These are phyloP conservation scores for Biscogniauxia mediterranea DNA, from an alignment of 2,329 filamentous ascomycete species.

Conservation along the genomic window DNA sequence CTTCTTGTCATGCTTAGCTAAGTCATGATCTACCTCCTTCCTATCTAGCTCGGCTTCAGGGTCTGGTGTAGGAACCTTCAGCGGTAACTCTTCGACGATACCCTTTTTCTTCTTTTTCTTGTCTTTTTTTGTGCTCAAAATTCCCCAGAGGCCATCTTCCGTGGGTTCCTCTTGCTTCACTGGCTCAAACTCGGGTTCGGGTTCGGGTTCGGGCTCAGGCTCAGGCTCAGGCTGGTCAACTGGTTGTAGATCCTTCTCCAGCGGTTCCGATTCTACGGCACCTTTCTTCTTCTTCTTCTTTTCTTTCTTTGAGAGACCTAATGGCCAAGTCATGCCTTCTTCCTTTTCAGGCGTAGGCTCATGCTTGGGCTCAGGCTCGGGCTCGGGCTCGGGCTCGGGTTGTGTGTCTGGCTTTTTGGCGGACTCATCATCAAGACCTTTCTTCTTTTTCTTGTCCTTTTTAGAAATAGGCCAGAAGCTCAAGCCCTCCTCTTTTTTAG, in stretches of 20 bases:
- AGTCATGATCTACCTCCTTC: constrained; percentile 34
- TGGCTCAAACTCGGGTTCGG: constrained; percentile 22
- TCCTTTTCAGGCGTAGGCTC: constrained; percentile 18
- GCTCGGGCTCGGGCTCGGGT: constrained; percentile 2
- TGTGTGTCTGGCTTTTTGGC: constrained; percentile 8
- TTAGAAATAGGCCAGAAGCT: not conserved
- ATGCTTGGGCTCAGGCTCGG: constrained; percentile 25
- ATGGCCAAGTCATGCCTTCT: constrained; percentile 19
- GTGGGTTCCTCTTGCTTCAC: constrained; percentile 22
- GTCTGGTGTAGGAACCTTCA: constrained; percentile 25
- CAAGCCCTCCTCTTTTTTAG: not conserved
- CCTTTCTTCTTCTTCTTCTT: constrained; percentile 34
- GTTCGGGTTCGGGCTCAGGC: constrained; percentile 13
- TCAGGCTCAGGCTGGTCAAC: constrained; percentile 13
- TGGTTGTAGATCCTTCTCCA: constrained; percentile 9
- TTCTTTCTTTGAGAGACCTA: constrained; percentile 25
- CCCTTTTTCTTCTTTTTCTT: constrained; percentile 33
- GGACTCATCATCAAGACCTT: not conserved
- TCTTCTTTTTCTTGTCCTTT: constrained; percentile 16
- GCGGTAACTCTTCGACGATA: constrained; percentile 17
- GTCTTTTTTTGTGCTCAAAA: constrained; percentile 22
- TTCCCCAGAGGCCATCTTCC: constrained; percentile 20
- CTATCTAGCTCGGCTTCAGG: constrained; percentile 30
- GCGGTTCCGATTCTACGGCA: constrained; percentile 17
- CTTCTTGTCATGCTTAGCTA: constrained; percentile 30